Evolutionary conservation across 2,329 filamentous ascomycete species (phyloP).

Genomic region (Triangularia setosa): DNA sequence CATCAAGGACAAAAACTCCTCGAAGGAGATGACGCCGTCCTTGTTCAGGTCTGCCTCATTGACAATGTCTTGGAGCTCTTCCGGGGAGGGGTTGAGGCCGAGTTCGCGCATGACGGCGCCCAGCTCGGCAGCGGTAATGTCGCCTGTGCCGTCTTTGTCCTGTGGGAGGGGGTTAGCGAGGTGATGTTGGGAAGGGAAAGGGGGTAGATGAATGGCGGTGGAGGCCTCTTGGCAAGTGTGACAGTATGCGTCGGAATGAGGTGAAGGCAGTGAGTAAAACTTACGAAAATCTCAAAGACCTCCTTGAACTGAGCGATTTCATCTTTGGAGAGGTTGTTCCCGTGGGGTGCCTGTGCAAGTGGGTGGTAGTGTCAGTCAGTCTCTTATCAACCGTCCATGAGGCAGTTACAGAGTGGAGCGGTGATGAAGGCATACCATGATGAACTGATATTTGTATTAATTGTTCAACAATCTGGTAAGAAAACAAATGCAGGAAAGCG

Average conservation of each 20-base stretch:
- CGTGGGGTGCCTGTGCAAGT: neutral
- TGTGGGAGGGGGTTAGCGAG: neutral
- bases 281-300: constrained; percentile 28
- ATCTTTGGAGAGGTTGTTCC: constrained; percentile 6
- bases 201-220: no score
- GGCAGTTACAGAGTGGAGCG: neutral
- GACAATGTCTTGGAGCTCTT: constrained; percentile 63
- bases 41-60: constrained; percentile 63
- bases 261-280: constrained; percentile 10
- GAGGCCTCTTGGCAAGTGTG: neutral
- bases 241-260: neutral
- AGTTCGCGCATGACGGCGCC: constrained; percentile 62
- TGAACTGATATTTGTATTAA: neutral
- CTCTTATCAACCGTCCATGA: neutral
- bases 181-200: neutral
- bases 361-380: neutral
- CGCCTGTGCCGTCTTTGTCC: constrained; percentile 60
- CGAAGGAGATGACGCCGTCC: constrained; percentile 63
- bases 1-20: constrained; percentile 66
- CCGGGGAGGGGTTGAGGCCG: constrained; percentile 58
- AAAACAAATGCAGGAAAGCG: neutral
- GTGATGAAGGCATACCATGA: neutral
- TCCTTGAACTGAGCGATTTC: constrained; percentile 25
- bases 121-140: constrained; percentile 61
- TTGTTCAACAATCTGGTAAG: neutral